A percentile compares a stretch with the other conserved stretches of the same genome.
phyloP scores from a whole-genome alignment of 768 basidiomycete species.

The Suillus paluster region DNA sequence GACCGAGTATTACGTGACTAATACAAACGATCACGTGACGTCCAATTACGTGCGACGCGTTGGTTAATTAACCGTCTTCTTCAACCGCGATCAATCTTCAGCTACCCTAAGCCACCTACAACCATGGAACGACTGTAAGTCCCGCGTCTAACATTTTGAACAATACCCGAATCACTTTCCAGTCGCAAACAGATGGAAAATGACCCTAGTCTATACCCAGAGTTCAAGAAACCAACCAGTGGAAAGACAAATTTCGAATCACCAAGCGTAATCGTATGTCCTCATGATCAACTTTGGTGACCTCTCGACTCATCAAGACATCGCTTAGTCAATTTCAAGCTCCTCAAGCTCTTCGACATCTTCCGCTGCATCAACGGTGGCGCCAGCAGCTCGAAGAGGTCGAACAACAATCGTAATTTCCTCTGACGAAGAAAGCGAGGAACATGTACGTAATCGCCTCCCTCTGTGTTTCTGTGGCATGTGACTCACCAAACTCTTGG shows the following conservation, averaged over 20 bases:
- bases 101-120: constrained; percentile 11
- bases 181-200: constrained; percentile 33
- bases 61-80: constrained; percentile 16
- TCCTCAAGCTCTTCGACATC: constrained; percentile 24
- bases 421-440: constrained; percentile 34
- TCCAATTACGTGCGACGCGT: constrained; percentile 24
- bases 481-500: not conserved
- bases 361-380: constrained; percentile 25
- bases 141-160: too few species aligned
- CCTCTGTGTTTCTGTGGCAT: constrained; percentile 12
- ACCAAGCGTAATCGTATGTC: constrained; percentile 26
- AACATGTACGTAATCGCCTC: constrained; percentile 1
- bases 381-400: constrained; percentile 12
- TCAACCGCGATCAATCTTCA: constrained; percentile 11
- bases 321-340: constrained; percentile 21
- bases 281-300: not conserved
- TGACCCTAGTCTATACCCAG: constrained; percentile 32
- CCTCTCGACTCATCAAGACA: not conserved
- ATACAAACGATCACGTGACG: constrained; percentile 22
- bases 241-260: constrained; percentile 16
- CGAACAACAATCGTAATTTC: constrained; percentile 31
- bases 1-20: not conserved
- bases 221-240: constrained; percentile 30
- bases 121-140: constrained; percentile 34
- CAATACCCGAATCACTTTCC: not conserved